Evolutionary conservation across 176 grass and related monocot species (phyloP).

Genomic region (Urochloa ruziziensis): DNA sequence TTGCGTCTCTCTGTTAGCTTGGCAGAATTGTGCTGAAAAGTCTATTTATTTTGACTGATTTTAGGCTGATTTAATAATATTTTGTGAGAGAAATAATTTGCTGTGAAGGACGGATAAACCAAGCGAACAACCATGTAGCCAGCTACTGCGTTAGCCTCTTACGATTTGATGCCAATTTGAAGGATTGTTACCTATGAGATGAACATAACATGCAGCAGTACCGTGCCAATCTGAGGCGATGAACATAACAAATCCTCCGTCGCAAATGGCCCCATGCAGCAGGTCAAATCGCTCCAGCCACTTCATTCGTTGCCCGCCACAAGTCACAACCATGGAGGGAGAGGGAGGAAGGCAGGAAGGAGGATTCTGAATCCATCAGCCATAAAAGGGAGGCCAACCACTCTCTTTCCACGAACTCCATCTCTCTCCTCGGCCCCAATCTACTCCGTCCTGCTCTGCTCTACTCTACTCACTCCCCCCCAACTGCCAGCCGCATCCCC

Average conservation of each 20-base stretch:
- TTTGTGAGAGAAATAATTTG: too few species aligned
- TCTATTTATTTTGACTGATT: too few species aligned
- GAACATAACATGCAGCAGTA: too few species aligned
- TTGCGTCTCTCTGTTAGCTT: too few species aligned
- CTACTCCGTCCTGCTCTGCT: slow-evolving; percentile 2
- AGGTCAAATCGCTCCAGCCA: neutral
- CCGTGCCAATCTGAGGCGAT: too few species aligned
- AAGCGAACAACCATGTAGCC: too few species aligned
- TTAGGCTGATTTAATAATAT: too few species aligned
- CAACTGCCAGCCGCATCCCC: slow-evolving; percentile 53
- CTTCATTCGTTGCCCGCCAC: neutral
- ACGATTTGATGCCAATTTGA: too few species aligned
- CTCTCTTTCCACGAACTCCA: slow-evolving; percentile 60
- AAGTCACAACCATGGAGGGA: slow-evolving; percentile 16
- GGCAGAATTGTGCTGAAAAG: too few species aligned
- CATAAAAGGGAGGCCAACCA: slow-evolving; percentile 62
- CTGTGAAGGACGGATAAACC: too few species aligned
- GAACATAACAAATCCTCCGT: neutral
- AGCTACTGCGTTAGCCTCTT: too few species aligned
- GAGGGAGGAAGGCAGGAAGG: neutral
- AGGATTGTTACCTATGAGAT: too few species aligned
- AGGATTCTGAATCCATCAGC: slow-evolving; percentile 40
- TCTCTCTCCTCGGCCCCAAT: neutral
- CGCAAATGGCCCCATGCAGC: neutral
- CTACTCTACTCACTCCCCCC: slow-evolving; percentile 44